Evolutionary conservation across 163 green algal genomes (phyloP).

Genomic region (Prototheca cutis): DNA sequence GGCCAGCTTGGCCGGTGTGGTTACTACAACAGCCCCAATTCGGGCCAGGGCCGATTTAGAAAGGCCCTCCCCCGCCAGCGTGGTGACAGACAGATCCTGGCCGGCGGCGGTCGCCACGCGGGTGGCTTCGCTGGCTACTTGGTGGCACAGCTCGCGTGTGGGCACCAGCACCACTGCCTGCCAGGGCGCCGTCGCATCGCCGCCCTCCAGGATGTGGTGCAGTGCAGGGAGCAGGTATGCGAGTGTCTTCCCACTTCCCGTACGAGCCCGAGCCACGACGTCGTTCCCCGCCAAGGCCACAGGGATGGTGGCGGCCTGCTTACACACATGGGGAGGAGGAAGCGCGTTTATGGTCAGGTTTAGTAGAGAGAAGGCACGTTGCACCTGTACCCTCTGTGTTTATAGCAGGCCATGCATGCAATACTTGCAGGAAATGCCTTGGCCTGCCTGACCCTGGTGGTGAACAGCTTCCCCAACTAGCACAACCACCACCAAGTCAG

Average conservation of each 20-base stretch:
- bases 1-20: conserved; percentile 45
- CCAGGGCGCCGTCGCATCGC: conserved; percentile 36
- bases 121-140: conserved; percentile 56
- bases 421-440: no score
- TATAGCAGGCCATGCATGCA: no score
- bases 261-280: conserved; percentile 74
- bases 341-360: no score
- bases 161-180: conserved; percentile 85
- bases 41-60: conserved; percentile 21
- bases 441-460: no score
- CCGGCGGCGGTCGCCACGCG: conserved; percentile 27
- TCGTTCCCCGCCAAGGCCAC: conserved; percentile 77
- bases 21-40: conserved; percentile 54
- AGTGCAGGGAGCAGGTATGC: conserved; percentile 87
- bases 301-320: conserved; percentile 52
- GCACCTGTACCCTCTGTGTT: no score
- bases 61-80: conserved; percentile 19
- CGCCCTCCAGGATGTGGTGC: conserved; percentile 53
- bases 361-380: no score
- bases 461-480: no score
- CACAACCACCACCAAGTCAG: no score
- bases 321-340: no score
- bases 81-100: conserved; percentile 20
- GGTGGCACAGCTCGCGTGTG: conserved; percentile 86
- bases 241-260: conserved; percentile 91